phyloP scores from a whole-genome alignment of 176 grass and related monocot species.

The Oryza glumipatula region DNA sequence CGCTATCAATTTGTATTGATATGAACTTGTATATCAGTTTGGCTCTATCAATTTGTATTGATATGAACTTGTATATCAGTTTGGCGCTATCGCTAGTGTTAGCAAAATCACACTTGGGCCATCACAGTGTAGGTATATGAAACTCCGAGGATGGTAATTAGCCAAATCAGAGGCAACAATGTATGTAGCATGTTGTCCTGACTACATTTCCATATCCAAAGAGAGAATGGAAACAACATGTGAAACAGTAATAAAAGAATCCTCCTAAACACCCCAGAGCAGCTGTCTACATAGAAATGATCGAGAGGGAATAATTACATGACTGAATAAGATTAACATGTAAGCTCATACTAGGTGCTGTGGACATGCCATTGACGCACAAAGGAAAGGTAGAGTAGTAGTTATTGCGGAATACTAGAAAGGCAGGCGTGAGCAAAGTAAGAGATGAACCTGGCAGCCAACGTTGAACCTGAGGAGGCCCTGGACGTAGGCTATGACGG shows the following conservation, averaged over 20 bases:
- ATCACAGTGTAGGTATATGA: conserved; percentile 11
- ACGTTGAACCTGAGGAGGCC: conserved; percentile 47
- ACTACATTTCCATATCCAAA: conserved; percentile 21
- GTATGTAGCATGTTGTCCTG: neutral
- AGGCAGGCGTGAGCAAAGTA: neutral
- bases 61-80: neutral
- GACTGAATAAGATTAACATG: neutral
- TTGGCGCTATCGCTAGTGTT: conserved; percentile 5
- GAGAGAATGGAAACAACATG: neutral
- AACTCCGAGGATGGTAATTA: neutral
- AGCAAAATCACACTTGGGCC: neutral
- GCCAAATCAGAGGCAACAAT: conserved; percentile 12
- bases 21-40: neutral
- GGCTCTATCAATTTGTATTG: neutral
- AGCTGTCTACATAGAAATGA: conserved; percentile 3
- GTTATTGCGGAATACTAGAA: neutral
- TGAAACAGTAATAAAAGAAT: neutral
- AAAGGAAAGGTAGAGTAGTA: neutral
- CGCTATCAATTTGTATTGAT: neutral
- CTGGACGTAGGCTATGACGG: conserved; percentile 76
- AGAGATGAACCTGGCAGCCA: conserved; percentile 46
- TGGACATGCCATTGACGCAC: neutral
- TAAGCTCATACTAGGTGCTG: neutral
- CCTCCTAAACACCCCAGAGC: neutral
- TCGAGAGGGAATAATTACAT: neutral